Percentiles rank a stretch among this genome's conserved stretches.
Evolutionary conservation across 2,329 filamentous ascomycete genomes (phyloP).

Genomic region (Stagonosporopsis cucurbitacearum): DNA sequence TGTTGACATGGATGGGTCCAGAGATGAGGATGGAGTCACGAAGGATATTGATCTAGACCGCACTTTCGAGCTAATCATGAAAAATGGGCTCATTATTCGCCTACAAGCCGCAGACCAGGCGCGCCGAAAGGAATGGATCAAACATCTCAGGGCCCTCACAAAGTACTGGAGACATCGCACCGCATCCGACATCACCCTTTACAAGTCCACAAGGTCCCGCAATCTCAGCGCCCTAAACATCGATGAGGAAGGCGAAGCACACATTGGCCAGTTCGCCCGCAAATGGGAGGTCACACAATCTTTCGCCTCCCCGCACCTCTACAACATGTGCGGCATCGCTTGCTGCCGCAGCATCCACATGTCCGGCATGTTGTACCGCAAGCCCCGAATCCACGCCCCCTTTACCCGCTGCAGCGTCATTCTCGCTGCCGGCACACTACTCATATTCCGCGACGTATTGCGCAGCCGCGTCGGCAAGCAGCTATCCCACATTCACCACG

Average conservation of each 20-base stretch:
- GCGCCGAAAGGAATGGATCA: constrained; percentile 68
- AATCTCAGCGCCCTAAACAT: constrained; percentile 68
- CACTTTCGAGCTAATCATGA: constrained; percentile 67
- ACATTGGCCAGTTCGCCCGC: constrained; percentile 69
- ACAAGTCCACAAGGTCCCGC: constrained; percentile 62
- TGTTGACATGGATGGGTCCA: constrained; percentile 49
- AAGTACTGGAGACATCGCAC: constrained; percentile 68
- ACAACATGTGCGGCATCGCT: constrained; percentile 71
- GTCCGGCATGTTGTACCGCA: constrained; percentile 68
- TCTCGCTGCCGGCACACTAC: constrained; percentile 64
- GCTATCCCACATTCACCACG: constrained; percentile 66
- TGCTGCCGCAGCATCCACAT: constrained; percentile 67
- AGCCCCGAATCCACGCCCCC: constrained; percentile 66
- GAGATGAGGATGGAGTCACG: constrained; percentile 60
- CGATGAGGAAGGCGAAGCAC: constrained; percentile 69
- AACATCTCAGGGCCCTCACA: constrained; percentile 61
- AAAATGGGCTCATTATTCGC: constrained; percentile 67
- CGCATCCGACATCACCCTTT: constrained; percentile 62
- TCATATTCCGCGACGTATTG: constrained; percentile 67
- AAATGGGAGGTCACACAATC: constrained; percentile 73
- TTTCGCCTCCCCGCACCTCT: constrained; percentile 67
- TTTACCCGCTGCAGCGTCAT: constrained; percentile 68
- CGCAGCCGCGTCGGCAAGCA: constrained; percentile 62
- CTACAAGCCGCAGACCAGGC: constrained; percentile 64
- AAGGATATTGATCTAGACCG: constrained; percentile 62